phyloP scores from a whole-genome alignment of 441 rosid genomes.

The Corymbia citriodora region DNA sequence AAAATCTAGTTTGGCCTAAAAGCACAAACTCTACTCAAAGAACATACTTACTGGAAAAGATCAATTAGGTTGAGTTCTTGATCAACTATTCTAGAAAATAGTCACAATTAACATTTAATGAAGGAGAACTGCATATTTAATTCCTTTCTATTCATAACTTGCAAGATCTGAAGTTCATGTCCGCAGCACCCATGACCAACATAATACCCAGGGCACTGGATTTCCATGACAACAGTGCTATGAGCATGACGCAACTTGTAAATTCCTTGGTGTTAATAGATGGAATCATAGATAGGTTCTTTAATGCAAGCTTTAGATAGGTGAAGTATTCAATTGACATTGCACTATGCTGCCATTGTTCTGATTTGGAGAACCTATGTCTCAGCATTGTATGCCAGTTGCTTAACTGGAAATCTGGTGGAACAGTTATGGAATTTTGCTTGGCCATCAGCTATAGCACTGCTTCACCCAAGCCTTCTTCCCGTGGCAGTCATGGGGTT shows the following conservation, averaged over 20 bases:
- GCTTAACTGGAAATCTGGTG: conserved; percentile 75
- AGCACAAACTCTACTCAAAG: not conserved
- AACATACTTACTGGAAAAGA: not conserved
- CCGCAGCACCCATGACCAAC: not conserved
- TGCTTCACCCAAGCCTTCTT: conserved; percentile 91
- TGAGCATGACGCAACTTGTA: not conserved
- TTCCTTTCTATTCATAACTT: not conserved
- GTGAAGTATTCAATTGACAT: not conserved
- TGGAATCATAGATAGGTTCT: not conserved
- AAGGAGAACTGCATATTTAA: not conserved
- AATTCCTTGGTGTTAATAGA: not conserved
- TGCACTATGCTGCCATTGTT: not conserved
- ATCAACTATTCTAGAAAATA: not conserved
- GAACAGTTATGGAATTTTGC: conserved; percentile 93
- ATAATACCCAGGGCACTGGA: not conserved
- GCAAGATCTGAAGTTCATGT: not conserved
- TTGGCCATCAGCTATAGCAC: conserved; percentile 93
- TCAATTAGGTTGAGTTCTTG: not conserved
- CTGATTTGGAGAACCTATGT: not conserved
- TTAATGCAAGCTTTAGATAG: not conserved
- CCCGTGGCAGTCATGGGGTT: conserved; percentile 92
- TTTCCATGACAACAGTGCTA: not conserved
- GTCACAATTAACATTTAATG: not conserved
- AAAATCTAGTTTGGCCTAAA: not conserved
- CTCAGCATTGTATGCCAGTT: conserved; percentile 77